Conservation (phyloP, 176 grass and related monocot species). For the Triticum timopheevii region DNA sequence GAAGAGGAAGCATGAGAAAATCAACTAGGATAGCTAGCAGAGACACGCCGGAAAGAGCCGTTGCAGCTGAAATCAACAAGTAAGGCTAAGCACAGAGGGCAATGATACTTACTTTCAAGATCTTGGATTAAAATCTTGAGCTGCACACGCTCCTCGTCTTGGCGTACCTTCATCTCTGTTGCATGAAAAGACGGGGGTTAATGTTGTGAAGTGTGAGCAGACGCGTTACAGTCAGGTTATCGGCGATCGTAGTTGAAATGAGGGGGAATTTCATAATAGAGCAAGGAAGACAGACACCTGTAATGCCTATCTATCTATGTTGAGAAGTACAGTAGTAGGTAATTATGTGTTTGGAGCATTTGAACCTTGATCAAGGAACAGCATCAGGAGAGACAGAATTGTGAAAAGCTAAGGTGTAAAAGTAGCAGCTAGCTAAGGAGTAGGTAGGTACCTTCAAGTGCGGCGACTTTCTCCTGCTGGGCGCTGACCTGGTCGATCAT, state of each 20-base stretch:
- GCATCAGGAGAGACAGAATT: neutral
- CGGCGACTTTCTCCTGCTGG: slow-evolving; percentile 88
- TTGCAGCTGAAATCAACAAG: neutral
- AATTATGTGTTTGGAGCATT: neutral
- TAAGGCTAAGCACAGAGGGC: neutral
- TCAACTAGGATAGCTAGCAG: neutral
- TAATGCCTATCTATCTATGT: neutral
- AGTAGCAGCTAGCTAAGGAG: neutral
- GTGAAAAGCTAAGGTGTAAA: neutral
- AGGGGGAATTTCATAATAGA: neutral
- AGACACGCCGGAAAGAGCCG: neutral
- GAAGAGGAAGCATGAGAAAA: neutral
- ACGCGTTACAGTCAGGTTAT: neutral
- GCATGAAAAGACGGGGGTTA: slow-evolving; percentile 5
- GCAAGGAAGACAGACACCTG: neutral
- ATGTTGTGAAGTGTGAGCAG: neutral
- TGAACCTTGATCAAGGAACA: neutral
- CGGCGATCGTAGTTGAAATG: neutral
- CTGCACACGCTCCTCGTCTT: slow-evolving; percentile 79
- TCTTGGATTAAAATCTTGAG: slow-evolving; percentile 79
- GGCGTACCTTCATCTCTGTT: slow-evolving; percentile 69
- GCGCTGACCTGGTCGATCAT: slow-evolving; percentile 88
- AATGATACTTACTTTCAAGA: slow-evolving; percentile 77
- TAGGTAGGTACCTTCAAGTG: slow-evolving; percentile 80
- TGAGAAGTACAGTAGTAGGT: neutral